These are phyloP conservation scores for Hemerocallis citrina DNA, from an alignment of 106 monocot species.

Conservation along the genomic window DNA sequence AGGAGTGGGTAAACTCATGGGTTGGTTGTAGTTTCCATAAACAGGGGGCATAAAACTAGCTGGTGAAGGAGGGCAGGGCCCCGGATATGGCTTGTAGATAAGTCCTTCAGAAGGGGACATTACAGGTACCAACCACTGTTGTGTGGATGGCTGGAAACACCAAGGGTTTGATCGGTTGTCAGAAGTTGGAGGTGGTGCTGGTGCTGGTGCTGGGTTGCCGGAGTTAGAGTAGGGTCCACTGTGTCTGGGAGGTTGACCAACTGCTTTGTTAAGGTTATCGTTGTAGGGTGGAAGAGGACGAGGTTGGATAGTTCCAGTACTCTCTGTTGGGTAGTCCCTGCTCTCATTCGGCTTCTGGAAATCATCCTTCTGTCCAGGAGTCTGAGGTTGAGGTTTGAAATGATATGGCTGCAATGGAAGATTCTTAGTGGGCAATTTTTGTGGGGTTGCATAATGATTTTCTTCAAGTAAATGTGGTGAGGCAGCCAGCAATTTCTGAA, in stretches of 20 bases:
- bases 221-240: conserved; percentile 5
- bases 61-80: conserved; percentile 30
- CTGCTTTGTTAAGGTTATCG: conserved; percentile 1
- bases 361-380: conserved; percentile 15
- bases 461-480: conserved; percentile 73
- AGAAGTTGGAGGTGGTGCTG: conserved; percentile 11
- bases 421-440: conserved; percentile 18
- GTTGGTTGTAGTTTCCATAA: conserved; percentile 34
- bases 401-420: conserved; percentile 7
- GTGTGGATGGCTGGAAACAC: conserved; percentile 42
- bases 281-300: conserved; percentile 26
- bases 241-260: conserved; percentile 7
- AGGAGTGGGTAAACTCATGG: conserved; percentile 12
- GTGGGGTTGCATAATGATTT: conserved; percentile 19
- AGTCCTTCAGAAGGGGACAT: conserved; percentile 97
- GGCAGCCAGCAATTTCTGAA: conserved; percentile 82
- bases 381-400: conserved; percentile 12
- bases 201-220: conserved; percentile 2
- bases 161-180: conserved; percentile 35
- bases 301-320: neutral
- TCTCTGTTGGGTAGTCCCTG: conserved; percentile 10
- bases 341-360: conserved; percentile 16
- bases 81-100: conserved; percentile 81
- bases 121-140: conserved; percentile 88
- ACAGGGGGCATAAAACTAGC: conserved; percentile 53